These are phyloP conservation scores for Catunica adiposa DNA, from an alignment of 2,329 filamentous ascomycete genomes.

Conservation along the genomic window DNA sequence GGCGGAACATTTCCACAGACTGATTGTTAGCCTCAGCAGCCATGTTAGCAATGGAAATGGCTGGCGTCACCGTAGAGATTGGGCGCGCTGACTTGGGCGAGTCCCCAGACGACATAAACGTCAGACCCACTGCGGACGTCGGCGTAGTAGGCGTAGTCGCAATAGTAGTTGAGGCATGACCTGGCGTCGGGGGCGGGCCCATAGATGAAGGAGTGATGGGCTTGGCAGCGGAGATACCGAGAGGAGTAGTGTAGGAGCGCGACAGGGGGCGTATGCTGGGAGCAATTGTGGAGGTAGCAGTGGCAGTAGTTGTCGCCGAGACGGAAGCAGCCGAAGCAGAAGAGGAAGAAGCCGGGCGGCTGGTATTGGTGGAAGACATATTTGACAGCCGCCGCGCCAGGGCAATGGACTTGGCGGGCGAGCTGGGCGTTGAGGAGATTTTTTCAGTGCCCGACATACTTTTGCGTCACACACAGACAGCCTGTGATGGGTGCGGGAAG, in stretches of 20 bases:
- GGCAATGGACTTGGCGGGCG: conserved; percentile 2
- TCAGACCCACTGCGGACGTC: background rate
- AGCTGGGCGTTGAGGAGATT: conserved; percentile 4
- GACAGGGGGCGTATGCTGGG: conserved; percentile 7
- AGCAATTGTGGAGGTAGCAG: background rate
- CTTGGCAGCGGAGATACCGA: background rate
- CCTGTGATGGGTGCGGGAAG: background rate
- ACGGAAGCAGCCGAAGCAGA: conserved; percentile 5
- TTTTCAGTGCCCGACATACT: conserved; percentile 12
- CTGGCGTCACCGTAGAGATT: conserved; percentile 6
- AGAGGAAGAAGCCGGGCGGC: conserved; percentile 12
- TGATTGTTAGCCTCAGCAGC: background rate
- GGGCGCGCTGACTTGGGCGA: background rate
- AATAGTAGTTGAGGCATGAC: background rate
- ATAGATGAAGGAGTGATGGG: background rate
- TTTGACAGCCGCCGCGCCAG: conserved; percentile 4
- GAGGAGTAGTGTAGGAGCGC: conserved; percentile 6
- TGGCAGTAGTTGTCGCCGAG: background rate
- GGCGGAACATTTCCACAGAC: conserved; percentile 3
- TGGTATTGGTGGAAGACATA: conserved; percentile 11
- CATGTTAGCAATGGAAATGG: conserved; percentile 8
- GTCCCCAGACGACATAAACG: conserved; percentile 1
- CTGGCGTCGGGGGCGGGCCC: conserved; percentile 6
- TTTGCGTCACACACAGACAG: conserved; percentile 8
- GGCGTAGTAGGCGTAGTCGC: conserved; percentile 7